Evolutionary conservation across 495 filamentous ascomycete species (phyloP).

Genomic region (Chaetomidium leptoderma): DNA sequence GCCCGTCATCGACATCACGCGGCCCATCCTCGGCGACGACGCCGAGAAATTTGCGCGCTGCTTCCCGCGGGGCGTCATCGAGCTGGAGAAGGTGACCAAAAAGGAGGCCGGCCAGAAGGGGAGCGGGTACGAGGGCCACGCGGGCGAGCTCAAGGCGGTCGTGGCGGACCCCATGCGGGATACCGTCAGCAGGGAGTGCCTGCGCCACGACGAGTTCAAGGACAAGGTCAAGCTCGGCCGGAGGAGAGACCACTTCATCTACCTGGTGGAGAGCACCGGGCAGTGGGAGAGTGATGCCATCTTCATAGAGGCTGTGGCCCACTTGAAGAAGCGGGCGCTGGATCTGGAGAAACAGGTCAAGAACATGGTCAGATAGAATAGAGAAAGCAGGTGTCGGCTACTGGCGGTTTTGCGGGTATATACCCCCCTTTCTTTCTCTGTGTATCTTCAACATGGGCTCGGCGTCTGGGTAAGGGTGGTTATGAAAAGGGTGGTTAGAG

Average conservation of each 20-base stretch:
- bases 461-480: slow-evolving; percentile 30
- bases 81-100: slow-evolving; percentile 63
- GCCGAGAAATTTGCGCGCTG: slow-evolving; percentile 86
- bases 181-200: slow-evolving; percentile 87
- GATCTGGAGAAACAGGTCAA: slow-evolving; percentile 43
- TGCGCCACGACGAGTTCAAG: slow-evolving; percentile 90
- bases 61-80: slow-evolving; percentile 88
- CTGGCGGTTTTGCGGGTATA: slow-evolving; percentile 1
- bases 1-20: slow-evolving; percentile 74
- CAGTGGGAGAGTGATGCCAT: slow-evolving; percentile 87
- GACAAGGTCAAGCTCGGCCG: slow-evolving; percentile 91
- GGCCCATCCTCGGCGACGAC: slow-evolving; percentile 78
- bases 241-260: slow-evolving; percentile 93
- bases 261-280: slow-evolving; percentile 87
- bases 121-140: slow-evolving; percentile 67
- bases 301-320: slow-evolving; percentile 80
- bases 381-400: not conserved
- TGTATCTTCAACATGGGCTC: slow-evolving; percentile 21
- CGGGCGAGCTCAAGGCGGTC: slow-evolving; percentile 75
- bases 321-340: slow-evolving; percentile 69
- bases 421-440: slow-evolving; percentile 16
- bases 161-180: slow-evolving; percentile 80
- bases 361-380: slow-evolving; percentile 44
- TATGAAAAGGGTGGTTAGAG: not conserved
- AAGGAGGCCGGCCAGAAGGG: slow-evolving; percentile 58